A percentile compares a stretch with the other conserved stretches of the same genome.
phyloP scores from a whole-genome alignment of 2,329 filamentous ascomycete genomes.

The Atkinsonella hypoxylon region DNA sequence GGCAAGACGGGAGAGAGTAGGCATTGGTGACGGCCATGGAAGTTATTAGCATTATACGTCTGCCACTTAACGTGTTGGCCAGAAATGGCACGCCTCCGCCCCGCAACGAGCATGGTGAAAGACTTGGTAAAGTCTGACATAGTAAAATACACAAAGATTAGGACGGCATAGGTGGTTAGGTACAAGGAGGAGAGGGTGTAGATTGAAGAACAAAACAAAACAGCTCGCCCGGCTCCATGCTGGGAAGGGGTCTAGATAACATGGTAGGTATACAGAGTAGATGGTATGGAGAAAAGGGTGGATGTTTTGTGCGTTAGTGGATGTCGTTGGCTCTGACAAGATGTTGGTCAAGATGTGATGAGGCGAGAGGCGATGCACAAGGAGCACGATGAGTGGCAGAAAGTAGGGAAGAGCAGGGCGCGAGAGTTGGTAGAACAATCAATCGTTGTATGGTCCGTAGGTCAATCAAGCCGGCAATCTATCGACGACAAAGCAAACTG shows the following conservation, averaged over 20 bases:
- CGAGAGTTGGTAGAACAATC: not conserved
- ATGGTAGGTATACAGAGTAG: not conserved
- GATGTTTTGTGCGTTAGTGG: not conserved
- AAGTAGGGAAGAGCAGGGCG: not conserved
- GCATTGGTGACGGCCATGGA: not conserved
- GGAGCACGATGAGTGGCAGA: not conserved
- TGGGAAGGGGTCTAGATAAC: not conserved
- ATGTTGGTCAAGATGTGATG: constrained; percentile 1
- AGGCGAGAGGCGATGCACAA: not conserved
- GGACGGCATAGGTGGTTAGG: not conserved
- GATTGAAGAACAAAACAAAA: not conserved
- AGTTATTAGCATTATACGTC: not conserved
- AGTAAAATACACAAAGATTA: not conserved
- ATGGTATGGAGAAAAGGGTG: not conserved
- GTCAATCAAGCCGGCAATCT: not conserved
- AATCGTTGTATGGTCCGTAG: not conserved
- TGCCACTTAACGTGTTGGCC: not conserved
- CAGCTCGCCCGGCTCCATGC: not conserved
- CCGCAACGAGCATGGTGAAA: not conserved
- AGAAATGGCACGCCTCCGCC: not conserved
- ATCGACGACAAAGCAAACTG: not conserved
- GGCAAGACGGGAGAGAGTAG: not conserved
- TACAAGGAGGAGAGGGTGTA: not conserved
- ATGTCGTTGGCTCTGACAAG: not conserved
- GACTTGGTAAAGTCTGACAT: not conserved